These are phyloP conservation scores for Aspergillus ochraceoroseus DNA, from an alignment of 2,329 filamentous ascomycete species.

Conservation along the genomic window DNA sequence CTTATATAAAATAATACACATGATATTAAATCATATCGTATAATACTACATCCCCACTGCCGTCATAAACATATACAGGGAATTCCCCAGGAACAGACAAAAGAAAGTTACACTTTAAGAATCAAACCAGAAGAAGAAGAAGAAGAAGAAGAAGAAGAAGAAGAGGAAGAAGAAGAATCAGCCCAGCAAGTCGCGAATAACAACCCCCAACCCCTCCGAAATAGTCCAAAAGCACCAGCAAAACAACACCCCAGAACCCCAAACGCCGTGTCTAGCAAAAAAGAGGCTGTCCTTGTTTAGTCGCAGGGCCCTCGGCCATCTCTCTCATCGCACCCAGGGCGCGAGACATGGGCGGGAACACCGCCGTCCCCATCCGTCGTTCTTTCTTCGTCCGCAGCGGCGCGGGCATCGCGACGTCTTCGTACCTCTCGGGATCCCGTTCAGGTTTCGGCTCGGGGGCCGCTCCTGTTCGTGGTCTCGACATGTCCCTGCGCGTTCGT, in stretches of 20 bases:
- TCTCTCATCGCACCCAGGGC: not conserved
- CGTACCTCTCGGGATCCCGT: no score
- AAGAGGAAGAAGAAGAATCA: not conserved
- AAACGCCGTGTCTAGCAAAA: constrained; percentile 23
- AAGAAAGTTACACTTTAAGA: not conserved
- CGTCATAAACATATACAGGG: not conserved
- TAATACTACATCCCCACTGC: not conserved
- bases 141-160: not conserved
- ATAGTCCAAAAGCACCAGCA: constrained; percentile 17
- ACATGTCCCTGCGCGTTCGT: no score
- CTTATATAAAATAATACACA: no score
- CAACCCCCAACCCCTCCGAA: constrained; percentile 9
- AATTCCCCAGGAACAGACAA: not conserved
- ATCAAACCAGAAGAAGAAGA: not conserved
- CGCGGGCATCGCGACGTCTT: not conserved
- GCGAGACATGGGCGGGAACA: constrained; percentile 10
- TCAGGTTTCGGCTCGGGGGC: no score
- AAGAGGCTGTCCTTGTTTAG: constrained; percentile 13
- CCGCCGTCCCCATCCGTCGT: constrained; percentile 14
- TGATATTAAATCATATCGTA: not conserved
- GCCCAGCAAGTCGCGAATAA: not conserved
- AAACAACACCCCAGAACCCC: constrained; percentile 16
- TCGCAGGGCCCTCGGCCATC: not conserved
- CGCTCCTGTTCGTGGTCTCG: no score
- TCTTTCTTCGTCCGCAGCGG: constrained; percentile 11